Conservation (phyloP, 306 rosid genomes). For the Crataegus laevigata region DNA sequence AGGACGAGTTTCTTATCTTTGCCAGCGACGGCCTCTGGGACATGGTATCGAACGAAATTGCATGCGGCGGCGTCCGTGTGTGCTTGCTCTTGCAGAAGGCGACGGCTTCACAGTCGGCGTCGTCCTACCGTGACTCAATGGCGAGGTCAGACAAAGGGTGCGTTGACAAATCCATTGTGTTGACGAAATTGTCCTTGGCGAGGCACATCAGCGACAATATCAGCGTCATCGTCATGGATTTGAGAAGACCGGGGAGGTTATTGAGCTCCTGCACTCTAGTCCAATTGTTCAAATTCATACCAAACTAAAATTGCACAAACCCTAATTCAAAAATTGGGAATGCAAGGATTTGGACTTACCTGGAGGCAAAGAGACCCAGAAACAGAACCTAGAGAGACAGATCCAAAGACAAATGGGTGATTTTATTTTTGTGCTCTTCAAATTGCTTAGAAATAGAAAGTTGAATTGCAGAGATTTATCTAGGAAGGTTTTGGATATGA, state of each 20-base stretch:
- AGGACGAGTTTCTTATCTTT: slow-evolving; percentile 68
- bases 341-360: no score
- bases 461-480: no score
- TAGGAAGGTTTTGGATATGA: no score
- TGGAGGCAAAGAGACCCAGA: no score
- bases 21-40: slow-evolving; percentile 97
- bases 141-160: slow-evolving; percentile 52
- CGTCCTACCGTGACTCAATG: slow-evolving; percentile 11
- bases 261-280: no score
- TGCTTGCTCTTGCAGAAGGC: slow-evolving; percentile 44
- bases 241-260: slow-evolving; percentile 43
- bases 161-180: slow-evolving; percentile 65
- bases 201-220: slow-evolving; percentile 79
- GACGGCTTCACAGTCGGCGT: slow-evolving; percentile 13
- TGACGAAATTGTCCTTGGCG: slow-evolving; percentile 81
- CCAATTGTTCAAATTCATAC: no score
- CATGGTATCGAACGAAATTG: slow-evolving; percentile 73
- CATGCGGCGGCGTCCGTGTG: slow-evolving; percentile 66
- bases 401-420: no score
- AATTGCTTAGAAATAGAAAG: no score
- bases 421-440: no score
- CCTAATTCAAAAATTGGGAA: no score
- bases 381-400: no score
- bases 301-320: no score
- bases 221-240: slow-evolving; percentile 75